Percentiles rank a stretch among this genome's conserved stretches.
phyloP scores from a whole-genome alignment of 2,329 filamentous ascomycete species.

The Trichoderma pleuroti region DNA sequence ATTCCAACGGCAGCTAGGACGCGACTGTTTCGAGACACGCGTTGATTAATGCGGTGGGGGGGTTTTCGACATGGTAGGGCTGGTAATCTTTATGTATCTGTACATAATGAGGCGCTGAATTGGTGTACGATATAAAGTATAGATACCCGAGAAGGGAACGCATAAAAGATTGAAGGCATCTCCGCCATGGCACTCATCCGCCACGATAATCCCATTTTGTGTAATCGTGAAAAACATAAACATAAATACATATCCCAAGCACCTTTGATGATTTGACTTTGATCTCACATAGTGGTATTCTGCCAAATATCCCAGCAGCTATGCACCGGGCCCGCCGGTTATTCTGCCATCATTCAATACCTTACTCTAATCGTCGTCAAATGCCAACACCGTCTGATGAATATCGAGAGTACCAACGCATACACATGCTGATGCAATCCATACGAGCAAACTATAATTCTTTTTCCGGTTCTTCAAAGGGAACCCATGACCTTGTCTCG shows the following conservation, averaged over 20 bases:
- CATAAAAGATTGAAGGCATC: background rate
- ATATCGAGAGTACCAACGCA: background rate
- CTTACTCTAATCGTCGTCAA: too few relatives aligned
- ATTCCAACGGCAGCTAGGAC: slow-evolving; percentile 3
- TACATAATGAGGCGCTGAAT: background rate
- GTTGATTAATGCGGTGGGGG: slow-evolving; percentile 12
- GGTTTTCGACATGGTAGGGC: background rate
- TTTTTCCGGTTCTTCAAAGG: background rate
- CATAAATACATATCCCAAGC: background rate
- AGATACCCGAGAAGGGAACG: background rate
- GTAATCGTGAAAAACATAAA: background rate
- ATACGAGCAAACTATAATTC: background rate
- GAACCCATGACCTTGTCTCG: slow-evolving; percentile 34
- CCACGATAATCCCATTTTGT: background rate
- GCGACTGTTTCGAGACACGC: slow-evolving; percentile 19
- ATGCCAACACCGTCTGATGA: background rate
- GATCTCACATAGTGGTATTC: background rate
- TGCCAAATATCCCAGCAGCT: background rate
- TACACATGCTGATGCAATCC: background rate
- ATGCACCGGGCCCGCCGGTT: background rate
- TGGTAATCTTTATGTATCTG: background rate
- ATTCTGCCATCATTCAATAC: background rate
- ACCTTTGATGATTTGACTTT: background rate
- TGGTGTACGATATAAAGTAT: background rate
- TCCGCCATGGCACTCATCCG: background rate